Evolutionary conservation across 2,329 filamentous ascomycete species (phyloP), one percentile per base, ranked within the genome.

Genomic region (Ophidiomyces ophidiicola): DNA sequence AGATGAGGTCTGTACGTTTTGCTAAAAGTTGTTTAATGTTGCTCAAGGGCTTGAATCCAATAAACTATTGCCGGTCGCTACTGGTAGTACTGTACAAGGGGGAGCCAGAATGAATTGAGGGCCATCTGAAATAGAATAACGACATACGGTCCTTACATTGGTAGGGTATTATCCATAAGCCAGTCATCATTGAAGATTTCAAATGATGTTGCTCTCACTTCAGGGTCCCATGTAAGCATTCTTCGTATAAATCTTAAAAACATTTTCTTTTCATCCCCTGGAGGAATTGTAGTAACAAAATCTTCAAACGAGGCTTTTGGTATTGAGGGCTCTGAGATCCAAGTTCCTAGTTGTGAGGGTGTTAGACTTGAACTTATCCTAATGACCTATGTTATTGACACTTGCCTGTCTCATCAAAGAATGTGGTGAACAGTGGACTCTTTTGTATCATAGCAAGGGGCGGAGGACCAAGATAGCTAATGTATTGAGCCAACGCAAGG

Each of bases 401-500:
- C 35, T 28, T 34, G 41, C 44, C 44, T 11, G 43, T 21, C 29
- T 36, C 33, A 44, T 53, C 42, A 43, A 52, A 51, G 38, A 48
- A 51, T 7, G 39, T 42, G n/a, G 24, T 41, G 26, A 51, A 41
- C 15, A 39, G 41, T 12, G 50, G 48, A 18, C 48, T 51, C 14
- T 49, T 30, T 36, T 37, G 24, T 24, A 52, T 42, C 15, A 54
- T 50, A 11, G 51, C 36, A 15, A 50, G 44, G 18, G 49, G 48
- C 11, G 50, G 51, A 31, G 39, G 49, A 5, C 50, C 50, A 30
- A 51, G 50, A 44, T 50, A 53, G 5, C 46, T 49, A 20, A 56
- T 54, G 36, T 55, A 56, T 34, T 56, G 50, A 1, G 48, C 46
- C 30, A 55, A 35, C 32, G 50, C 53, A 20, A 53, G 28, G 10